phyloP scores from a whole-genome alignment of 2,329 filamentous ascomycete genomes.

The Zarea fungicola region DNA sequence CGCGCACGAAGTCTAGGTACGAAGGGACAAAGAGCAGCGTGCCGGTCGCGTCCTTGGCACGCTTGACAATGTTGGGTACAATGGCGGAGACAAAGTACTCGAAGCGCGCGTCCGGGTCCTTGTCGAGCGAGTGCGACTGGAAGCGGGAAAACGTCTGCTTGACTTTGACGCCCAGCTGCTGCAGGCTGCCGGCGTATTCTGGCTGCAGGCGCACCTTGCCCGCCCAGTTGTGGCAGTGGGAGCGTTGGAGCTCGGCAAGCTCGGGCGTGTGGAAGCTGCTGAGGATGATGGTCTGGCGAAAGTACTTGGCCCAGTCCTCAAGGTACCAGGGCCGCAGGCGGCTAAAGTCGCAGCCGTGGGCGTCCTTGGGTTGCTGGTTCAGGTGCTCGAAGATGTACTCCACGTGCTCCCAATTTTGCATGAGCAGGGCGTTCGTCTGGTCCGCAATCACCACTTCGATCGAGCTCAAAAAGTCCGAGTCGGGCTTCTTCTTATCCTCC shows the following conservation, averaged over 20 bases:
- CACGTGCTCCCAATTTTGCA: conserved; percentile 98
- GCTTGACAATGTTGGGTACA: conserved; percentile 67
- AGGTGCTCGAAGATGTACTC: conserved; percentile 88
- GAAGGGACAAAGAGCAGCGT: conserved; percentile 86
- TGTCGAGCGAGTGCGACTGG: conserved; percentile 61
- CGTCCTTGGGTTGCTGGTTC: conserved; percentile 82
- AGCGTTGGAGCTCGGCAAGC: conserved; percentile 71
- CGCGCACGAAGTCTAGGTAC: conserved; percentile 90
- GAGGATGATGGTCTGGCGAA: conserved; percentile 81
- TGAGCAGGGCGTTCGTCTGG: conserved; percentile 85
- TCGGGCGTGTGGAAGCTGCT: conserved; percentile 85
- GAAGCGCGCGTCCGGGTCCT: conserved; percentile 84
- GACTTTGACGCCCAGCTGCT: conserved; percentile 64
- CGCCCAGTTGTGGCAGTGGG: conserved; percentile 71
- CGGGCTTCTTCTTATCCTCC: conserved; percentile 54
- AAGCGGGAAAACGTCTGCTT: conserved; percentile 90
- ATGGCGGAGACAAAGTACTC: conserved; percentile 83
- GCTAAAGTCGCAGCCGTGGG: conserved; percentile 89
- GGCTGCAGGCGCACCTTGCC: conserved; percentile 72
- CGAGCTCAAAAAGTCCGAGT: conserved; percentile 88
- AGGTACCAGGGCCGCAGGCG: conserved; percentile 89
- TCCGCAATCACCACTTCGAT: conserved; percentile 89
- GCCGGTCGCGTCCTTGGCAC: conserved; percentile 51
- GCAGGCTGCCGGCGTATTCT: conserved; percentile 65
- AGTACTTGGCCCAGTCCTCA: conserved; percentile 73